Conservation (phyloP, 352 stramenopile genomes). For the Aphanomyces astaci region DNA sequence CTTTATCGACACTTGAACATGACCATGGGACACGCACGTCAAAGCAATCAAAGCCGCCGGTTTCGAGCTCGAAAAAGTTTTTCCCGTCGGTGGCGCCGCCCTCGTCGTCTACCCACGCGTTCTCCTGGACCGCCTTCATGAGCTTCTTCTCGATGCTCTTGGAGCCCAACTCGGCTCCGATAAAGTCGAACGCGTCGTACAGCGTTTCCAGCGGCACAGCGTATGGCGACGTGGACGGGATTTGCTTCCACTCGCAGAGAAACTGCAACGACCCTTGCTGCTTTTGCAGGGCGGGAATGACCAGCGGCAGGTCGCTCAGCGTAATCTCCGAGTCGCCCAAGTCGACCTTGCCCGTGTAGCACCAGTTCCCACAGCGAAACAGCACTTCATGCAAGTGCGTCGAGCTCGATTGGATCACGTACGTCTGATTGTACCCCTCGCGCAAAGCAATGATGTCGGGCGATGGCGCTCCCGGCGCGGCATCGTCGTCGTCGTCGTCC, state of each 20-base stretch:
- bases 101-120: conserved; percentile 88
- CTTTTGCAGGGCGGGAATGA: conserved; percentile 89
- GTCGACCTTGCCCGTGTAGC: conserved; percentile 88
- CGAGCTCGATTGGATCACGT: conserved; percentile 73
- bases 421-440: conserved; percentile 91
- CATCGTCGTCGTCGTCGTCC: conserved; percentile 27
- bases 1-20: no score
- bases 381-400: conserved; percentile 81
- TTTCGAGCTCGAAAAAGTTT: conserved; percentile 93
- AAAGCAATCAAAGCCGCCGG: conserved; percentile 77
- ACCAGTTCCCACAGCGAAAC: conserved; percentile 94
- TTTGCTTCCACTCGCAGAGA: conserved; percentile 82
- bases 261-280: conserved; percentile 90
- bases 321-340: conserved; percentile 68
- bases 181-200: conserved; percentile 79
- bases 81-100: conserved; percentile 27
- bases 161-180: conserved; percentile 75
- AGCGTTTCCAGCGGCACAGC: conserved; percentile 59
- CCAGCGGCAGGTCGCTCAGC: conserved; percentile 79
- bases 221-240: conserved; percentile 64
- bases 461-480: conserved; percentile 41
- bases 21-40: conserved; percentile 41
- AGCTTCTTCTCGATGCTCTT: conserved; percentile 80
- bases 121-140: conserved; percentile 70
- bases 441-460: conserved; percentile 63